Conservation (phyloP, 305 asterid genomes). For the Ajuga reptans region DNA sequence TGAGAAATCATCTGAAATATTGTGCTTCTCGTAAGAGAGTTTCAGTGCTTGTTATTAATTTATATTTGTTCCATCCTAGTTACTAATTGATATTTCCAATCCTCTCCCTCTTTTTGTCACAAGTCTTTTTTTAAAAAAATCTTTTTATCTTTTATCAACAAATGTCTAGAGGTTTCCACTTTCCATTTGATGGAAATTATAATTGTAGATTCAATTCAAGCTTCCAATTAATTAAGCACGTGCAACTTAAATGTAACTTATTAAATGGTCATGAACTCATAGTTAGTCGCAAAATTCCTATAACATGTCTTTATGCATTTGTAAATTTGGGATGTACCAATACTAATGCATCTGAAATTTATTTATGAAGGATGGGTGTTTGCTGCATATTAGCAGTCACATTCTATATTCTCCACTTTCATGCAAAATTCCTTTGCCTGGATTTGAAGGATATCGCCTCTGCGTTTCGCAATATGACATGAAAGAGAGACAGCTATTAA, state of each 20-base stretch:
- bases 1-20: neutral
- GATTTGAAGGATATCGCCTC: conserved; percentile 57
- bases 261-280: neutral
- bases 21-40: neutral
- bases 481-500: conserved; percentile 63
- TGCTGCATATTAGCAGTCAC: conserved; percentile 81
- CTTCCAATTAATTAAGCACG: neutral
- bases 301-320: neutral
- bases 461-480: conserved; percentile 72
- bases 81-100: neutral
- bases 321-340: conserved; percentile 13
- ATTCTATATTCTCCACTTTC: conserved; percentile 84
- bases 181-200: neutral
- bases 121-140: no score
- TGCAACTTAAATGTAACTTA: neutral
- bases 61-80: neutral
- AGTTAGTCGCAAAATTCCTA: neutral
- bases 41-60: neutral
- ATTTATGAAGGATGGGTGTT: conserved; percentile 61
- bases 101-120: neutral
- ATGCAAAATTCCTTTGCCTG: conserved; percentile 76
- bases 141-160: neutral
- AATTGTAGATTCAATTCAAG: neutral
- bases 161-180: neutral
- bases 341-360: conserved; percentile 29